These are phyloP conservation scores for Linum tenue DNA, from an alignment of 345 rosid species.

Conservation along the genomic window DNA sequence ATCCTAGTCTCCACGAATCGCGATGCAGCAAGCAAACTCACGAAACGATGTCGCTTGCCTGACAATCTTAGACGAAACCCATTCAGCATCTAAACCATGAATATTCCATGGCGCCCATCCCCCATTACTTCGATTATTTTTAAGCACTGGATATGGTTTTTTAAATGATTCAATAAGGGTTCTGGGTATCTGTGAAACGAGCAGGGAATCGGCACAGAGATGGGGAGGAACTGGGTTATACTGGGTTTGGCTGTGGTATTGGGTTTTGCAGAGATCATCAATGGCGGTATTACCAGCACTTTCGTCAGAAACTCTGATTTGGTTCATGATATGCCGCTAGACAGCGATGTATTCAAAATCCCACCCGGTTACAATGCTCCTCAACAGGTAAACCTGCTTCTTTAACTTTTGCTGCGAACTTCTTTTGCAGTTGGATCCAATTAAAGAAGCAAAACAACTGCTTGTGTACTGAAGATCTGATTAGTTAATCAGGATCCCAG, in stretches of 20 bases:
- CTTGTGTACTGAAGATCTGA: neutral
- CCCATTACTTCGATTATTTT: neutral
- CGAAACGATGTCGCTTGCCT: neutral
- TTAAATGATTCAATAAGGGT: too few relatives aligned
- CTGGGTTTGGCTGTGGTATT: conserved; percentile 9
- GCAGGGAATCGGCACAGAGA: neutral
- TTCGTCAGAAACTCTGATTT: conserved; percentile 34
- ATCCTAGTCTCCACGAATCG: neutral
- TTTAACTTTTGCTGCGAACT: neutral
- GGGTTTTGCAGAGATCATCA: conserved; percentile 22
- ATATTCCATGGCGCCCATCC: neutral
- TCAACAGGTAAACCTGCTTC: conserved; percentile 44
- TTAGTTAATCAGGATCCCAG: neutral
- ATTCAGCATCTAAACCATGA: neutral
- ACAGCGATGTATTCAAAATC: conserved; percentile 62
- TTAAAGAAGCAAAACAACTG: neutral
- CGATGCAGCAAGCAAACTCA: neutral
- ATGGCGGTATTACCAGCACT: conserved; percentile 58
- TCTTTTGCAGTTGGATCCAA: neutral
- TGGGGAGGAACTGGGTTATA: neutral
- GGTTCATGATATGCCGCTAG: conserved; percentile 68
- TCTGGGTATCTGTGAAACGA: neutral
- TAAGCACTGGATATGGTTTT: neutral
- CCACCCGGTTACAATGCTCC: conserved; percentile 81
- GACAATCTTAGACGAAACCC: neutral